These are phyloP conservation scores for Amniculicola lignicola DNA, from an alignment of 495 filamentous ascomycete species.

Conservation along the genomic window DNA sequence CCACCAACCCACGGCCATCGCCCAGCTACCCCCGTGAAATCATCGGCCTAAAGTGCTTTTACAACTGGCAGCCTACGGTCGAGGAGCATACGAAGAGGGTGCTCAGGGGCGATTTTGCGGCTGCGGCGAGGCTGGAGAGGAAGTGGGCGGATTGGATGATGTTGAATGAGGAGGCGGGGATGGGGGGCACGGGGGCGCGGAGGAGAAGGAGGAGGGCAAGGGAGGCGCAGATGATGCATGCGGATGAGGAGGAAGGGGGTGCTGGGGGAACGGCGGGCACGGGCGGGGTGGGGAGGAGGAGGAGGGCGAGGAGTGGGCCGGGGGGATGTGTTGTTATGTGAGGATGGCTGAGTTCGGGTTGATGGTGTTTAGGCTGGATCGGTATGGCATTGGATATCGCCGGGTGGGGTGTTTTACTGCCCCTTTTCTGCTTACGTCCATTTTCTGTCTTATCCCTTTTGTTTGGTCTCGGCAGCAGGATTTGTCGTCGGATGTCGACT, in stretches of 20 bases:
- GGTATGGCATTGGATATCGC: no score
- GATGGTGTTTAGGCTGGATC: no score
- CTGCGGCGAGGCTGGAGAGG: constrained; percentile 71
- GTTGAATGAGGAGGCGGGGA: constrained; percentile 77
- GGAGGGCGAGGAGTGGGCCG: constrained; percentile 53
- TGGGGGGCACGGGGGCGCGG: constrained; percentile 55
- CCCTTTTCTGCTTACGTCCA: neutral
- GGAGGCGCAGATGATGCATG: constrained; percentile 69
- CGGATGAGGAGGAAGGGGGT: constrained; percentile 70
- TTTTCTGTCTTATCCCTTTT: neutral
- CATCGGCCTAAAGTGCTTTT: constrained; percentile 86
- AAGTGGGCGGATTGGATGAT: constrained; percentile 98
- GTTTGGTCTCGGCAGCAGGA: neutral
- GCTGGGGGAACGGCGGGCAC: constrained; percentile 34
- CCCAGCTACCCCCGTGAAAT: constrained; percentile 64
- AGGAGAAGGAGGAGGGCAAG: constrained; percentile 70
- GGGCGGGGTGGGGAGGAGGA: constrained; percentile 40
- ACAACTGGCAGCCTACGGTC: constrained; percentile 91
- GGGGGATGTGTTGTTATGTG: constrained; percentile 57
- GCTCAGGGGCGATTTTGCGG: constrained; percentile 64
- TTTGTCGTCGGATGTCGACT: neutral
- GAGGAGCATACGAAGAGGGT: constrained; percentile 88
- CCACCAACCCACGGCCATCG: constrained; percentile 23
- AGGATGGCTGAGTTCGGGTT: constrained; percentile 15
- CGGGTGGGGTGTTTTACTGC: no score